These are phyloP conservation scores for Coemansia asiatica DNA, from an alignment of 192 early-diverging fungal species.

Conservation along the genomic window DNA sequence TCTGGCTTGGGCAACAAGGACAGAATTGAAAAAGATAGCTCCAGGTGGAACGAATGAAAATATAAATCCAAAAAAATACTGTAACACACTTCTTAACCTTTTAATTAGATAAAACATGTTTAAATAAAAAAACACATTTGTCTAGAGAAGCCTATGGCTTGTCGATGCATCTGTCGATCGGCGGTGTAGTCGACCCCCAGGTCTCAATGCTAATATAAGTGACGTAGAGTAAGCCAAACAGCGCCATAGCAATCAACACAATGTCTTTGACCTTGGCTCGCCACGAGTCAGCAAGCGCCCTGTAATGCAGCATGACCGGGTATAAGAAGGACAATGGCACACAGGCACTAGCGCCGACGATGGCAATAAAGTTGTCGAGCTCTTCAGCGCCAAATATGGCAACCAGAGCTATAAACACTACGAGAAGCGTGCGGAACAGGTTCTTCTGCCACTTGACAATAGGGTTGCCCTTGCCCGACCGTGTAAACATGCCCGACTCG, in stretches of 20 bases:
- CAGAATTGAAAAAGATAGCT: constrained; percentile 35
- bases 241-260: constrained; percentile 65
- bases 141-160: constrained; percentile 13
- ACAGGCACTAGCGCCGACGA: constrained; percentile 78
- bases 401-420: constrained; percentile 67
- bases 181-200: constrained; percentile 44
- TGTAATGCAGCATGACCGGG: constrained; percentile 81
- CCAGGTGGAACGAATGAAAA: constrained; percentile 29
- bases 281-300: constrained; percentile 58
- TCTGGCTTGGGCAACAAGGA: constrained; percentile 22
- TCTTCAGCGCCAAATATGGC: constrained; percentile 75
- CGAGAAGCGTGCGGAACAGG: constrained; percentile 67
- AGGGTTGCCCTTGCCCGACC: constrained; percentile 76
- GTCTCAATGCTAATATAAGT: constrained; percentile 71
- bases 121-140: neutral
- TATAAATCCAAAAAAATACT: no score
- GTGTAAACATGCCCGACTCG: constrained; percentile 80
- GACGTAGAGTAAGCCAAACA: constrained; percentile 74
- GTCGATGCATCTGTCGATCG: constrained; percentile 32
- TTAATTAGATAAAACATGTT: no score
- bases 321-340: constrained; percentile 80
- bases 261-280: constrained; percentile 59
- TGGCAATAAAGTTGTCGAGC: constrained; percentile 79
- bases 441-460: constrained; percentile 89
- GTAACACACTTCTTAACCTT: no score